phyloP scores from a whole-genome alignment of 768 basidiomycete genomes.

The Paxillus rubicundulus region DNA sequence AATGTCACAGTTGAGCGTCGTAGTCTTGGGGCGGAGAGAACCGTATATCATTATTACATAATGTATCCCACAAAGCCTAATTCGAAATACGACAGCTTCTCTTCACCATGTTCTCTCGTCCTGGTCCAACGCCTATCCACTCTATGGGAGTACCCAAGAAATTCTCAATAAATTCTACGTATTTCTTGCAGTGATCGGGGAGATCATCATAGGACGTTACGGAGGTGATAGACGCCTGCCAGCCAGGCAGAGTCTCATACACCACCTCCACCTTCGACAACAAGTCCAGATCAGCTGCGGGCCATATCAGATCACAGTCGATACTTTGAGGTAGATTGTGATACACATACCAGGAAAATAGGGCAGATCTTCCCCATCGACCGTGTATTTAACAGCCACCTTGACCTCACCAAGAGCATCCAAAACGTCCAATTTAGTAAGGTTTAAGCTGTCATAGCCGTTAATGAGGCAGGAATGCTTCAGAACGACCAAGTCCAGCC shows the following conservation, averaged over 20 bases:
- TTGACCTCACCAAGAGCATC: conserved; percentile 85
- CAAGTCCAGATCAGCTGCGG: conserved; percentile 77
- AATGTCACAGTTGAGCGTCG: conserved; percentile 14
- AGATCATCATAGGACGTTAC: conserved; percentile 66
- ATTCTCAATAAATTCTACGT: conserved; percentile 83
- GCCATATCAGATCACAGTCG: background rate
- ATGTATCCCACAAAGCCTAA: conserved; percentile 6
- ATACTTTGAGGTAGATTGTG: background rate
- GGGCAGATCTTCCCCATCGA: conserved; percentile 72
- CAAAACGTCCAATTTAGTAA: conserved; percentile 95
- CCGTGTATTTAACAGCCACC: conserved; percentile 74
- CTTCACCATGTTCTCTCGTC: conserved; percentile 71
- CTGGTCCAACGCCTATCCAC: conserved; percentile 95
- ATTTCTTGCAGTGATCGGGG: conserved; percentile 81
- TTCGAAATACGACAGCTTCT: conserved; percentile 20
- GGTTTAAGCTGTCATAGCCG: conserved; percentile 89
- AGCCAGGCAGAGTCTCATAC: conserved; percentile 89
- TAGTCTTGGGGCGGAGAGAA: conserved; percentile 25
- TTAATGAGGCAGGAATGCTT: conserved; percentile 92
- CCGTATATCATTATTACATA: background rate
- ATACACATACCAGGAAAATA: conserved; percentile 80
- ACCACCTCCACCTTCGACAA: conserved; percentile 78
- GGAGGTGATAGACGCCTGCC: conserved; percentile 75
- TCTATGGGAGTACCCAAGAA: conserved; percentile 70
- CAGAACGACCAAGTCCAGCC: conserved; percentile 96